phyloP scores from a whole-genome alignment of 768 basidiomycete species.

The Tylopilus rubrobrunneus region DNA sequence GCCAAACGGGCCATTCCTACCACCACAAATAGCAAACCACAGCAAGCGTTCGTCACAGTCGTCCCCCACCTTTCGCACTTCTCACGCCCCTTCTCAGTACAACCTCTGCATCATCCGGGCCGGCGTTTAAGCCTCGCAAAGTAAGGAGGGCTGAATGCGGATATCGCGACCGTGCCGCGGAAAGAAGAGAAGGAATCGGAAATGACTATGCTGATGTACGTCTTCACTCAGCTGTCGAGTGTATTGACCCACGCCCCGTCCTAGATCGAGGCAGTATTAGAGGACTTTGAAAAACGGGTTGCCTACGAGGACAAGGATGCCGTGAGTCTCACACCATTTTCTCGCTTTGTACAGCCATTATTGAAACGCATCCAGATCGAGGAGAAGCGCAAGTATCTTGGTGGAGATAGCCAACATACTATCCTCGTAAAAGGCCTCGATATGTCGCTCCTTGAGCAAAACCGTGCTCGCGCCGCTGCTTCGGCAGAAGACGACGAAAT shows the following conservation, averaged over 20 bases:
- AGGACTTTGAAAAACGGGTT: slow-evolving; percentile 72
- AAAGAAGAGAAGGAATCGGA: slow-evolving; percentile 60
- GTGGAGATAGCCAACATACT: slow-evolving; percentile 82
- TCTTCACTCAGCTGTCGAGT: background rate
- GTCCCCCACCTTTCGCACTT: background rate
- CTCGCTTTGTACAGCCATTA: background rate
- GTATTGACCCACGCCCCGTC: background rate
- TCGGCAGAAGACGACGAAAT: slow-evolving; percentile 71
- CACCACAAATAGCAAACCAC: background rate
- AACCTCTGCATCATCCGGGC: slow-evolving; percentile 46
- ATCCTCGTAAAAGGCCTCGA: slow-evolving; percentile 91
- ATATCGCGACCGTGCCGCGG: slow-evolving; percentile 76
- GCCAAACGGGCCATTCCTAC: slow-evolving; percentile 2
- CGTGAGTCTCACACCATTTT: slow-evolving; percentile 37
- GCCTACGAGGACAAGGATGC: slow-evolving; percentile 55
- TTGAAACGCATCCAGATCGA: slow-evolving; percentile 51
- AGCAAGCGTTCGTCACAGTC: slow-evolving; percentile 16
- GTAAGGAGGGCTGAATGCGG: slow-evolving; percentile 56
- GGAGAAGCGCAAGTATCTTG: slow-evolving; percentile 70
- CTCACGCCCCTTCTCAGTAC: slow-evolving; percentile 34
- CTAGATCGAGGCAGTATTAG: slow-evolving; percentile 75
- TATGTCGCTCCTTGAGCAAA: slow-evolving; percentile 78
- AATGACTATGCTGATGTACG: slow-evolving; percentile 73
- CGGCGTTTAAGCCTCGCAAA: slow-evolving; percentile 79
- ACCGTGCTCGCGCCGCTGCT: slow-evolving; percentile 61